These are phyloP conservation scores for Erythrophleum ivorense DNA, from an alignment of 331 rosid species.

Conservation along the genomic window DNA sequence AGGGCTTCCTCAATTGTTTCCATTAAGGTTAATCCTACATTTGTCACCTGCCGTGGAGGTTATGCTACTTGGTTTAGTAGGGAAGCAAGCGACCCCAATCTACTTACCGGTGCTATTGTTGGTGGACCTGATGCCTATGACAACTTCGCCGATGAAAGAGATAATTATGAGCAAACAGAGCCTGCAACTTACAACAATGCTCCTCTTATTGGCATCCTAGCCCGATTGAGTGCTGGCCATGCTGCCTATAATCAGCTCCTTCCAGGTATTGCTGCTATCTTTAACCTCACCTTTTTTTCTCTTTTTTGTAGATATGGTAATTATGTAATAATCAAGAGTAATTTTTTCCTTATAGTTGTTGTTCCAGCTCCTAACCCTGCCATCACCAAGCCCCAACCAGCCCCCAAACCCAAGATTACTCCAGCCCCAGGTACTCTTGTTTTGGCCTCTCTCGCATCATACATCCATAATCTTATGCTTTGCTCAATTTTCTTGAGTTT, in stretches of 20 bases:
- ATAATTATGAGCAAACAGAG: constrained; percentile 94
- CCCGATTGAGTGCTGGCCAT: constrained; percentile 73
- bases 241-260: constrained; percentile 82
- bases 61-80: constrained; percentile 89
- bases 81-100: constrained; percentile 82
- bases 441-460: constrained; percentile 20
- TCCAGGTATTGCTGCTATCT: constrained; percentile 64
- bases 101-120: constrained; percentile 83
- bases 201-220: constrained; percentile 87
- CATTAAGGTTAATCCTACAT: constrained; percentile 68
- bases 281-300: neutral
- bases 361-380: constrained; percentile 56
- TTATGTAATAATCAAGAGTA: neutral
- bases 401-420: constrained; percentile 56
- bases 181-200: constrained; percentile 99
- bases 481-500: constrained; percentile 7
- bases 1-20: constrained; percentile 96
- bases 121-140: constrained; percentile 99
- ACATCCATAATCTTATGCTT: neutral
- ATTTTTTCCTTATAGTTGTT: constrained; percentile 56
- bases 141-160: constrained; percentile 93
- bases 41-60: constrained; percentile 90
- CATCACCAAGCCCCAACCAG: constrained; percentile 51
- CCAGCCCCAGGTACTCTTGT: constrained; percentile 72
- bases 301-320: neutral